A percentile compares a stretch with the other conserved stretches of the same genome.
Evolutionary conservation across 495 filamentous ascomycete species (phyloP).

Genomic region (Penicillium antarcticum): DNA sequence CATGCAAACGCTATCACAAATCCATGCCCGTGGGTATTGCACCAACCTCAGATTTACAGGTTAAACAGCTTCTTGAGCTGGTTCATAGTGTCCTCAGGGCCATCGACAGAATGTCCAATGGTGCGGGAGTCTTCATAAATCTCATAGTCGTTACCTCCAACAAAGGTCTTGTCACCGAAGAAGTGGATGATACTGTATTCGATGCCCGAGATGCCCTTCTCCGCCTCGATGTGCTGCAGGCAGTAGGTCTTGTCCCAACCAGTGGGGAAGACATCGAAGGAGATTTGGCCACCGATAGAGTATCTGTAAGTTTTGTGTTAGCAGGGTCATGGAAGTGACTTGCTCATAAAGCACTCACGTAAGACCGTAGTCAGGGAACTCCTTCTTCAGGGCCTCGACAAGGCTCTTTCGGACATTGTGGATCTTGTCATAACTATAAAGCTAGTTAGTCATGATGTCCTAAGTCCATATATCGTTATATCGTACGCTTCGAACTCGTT

Average conservation of each 20-base stretch:
- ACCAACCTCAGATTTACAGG: slow-evolving; percentile 43
- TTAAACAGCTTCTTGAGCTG: slow-evolving; percentile 77
- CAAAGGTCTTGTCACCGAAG: slow-evolving; percentile 91
- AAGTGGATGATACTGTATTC: slow-evolving; percentile 89
- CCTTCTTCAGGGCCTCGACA: slow-evolving; percentile 69
- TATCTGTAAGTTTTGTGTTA: slow-evolving; percentile 48
- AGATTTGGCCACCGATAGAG: slow-evolving; percentile 94
- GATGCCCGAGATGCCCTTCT: slow-evolving; percentile 70
- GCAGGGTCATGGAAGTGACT: not conserved
- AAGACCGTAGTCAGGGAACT: slow-evolving; percentile 78
- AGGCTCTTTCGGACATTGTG: slow-evolving; percentile 70
- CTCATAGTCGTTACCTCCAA: slow-evolving; percentile 93
- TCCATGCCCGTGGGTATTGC: slow-evolving; percentile 2
- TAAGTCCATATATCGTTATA: not conserved
- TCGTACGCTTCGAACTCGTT: slow-evolving; percentile 63
- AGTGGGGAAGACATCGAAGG: slow-evolving; percentile 94
- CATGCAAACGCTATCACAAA: slow-evolving; percentile 17
- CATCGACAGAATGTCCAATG: slow-evolving; percentile 76
- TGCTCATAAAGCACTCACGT: slow-evolving; percentile 56
- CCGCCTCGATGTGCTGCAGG: slow-evolving; percentile 77
- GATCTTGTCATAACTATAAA: slow-evolving; percentile 62
- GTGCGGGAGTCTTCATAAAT: slow-evolving; percentile 80
- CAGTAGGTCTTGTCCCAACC: slow-evolving; percentile 99
- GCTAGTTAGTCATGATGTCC: slow-evolving; percentile 10
- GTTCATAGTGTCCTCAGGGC: slow-evolving; percentile 75